Evolutionary conservation across 1,284 basidiomycete genomes (phyloP), one percentile per base, ranked within the genome.

Genomic region (Papiliotrema fonsecae): DNA sequence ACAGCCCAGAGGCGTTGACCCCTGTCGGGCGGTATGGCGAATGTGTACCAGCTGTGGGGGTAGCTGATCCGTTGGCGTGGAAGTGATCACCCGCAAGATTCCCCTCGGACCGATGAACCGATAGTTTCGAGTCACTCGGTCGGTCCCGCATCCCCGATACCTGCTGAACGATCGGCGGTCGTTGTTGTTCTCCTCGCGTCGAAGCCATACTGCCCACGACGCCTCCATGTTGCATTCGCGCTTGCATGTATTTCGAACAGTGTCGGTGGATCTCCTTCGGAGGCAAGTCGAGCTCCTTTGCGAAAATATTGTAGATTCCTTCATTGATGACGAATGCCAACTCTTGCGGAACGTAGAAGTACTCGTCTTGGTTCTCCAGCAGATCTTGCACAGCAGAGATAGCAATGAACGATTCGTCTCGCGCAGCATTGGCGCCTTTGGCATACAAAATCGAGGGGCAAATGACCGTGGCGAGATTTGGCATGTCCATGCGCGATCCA

Each of bases 401-500:
- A 22, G 87, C 88, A 47, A 88, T 83, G 65, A 97, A 94, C 57
- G 88, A 93, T 72, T 97, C 94, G 72, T 97, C 91, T 53, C 87
- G 84, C 39, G 88, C 83, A 2, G 89, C 86, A 67, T 97, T 89
- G 53, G 84, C 81, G 31, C 86, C 85, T 55, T 89, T 84, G 28
- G 91, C 85, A 61, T 82, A 83, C 58, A 99, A 81, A 58, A 99
- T 96, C 63, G 90, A 97, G 6, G 96, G 96, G 61, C 88, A 88
- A 58, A 98, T 92, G 69, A 98, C 96, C 13, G 91, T 97, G n/a
- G 94, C 92, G 56, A 99, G 79, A 69, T 99, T 99, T 30, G 82
- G 81, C 43, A 97, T 77, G 73, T 99, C 94, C 94, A 99, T 99
- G 76, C 94, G 94, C 77, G 88, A 93, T 32, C 94, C 94, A 0